Evolutionary conservation across 1,139 yeast genomes (phyloP), one percentile per base, ranked within the genome.

Genomic region (Candida glucosophila): DNA sequence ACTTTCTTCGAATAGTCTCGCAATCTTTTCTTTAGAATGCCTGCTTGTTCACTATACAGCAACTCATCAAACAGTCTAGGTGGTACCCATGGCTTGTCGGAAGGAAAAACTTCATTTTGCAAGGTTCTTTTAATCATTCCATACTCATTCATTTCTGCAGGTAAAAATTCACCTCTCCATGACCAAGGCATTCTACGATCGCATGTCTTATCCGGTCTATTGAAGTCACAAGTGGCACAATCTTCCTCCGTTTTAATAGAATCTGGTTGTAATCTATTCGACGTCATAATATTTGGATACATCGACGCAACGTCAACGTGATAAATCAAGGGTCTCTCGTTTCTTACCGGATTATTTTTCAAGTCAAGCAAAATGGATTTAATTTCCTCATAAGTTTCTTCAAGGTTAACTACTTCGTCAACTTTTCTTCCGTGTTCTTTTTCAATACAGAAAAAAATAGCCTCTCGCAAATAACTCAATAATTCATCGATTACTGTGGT

Each of bases 271-370:
- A 92, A 63, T 46, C 99, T 74, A 54, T 92, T 92, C 0, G 98
- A 82, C 4, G 95, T 85, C 97, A 92, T 92, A 44, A 92, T 92
- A 48, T 92, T 90, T 4, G 99, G 99, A 46, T 92, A 92, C 99
- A 92, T 92, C 1, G 98, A 90, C 0, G 99, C 97, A 29, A 92
- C 99, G 60, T 92, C 99, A 21, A 92, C 95, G 49, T 92, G 99
- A 44, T 92, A 92, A 37, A 92, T 92, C 20, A 83, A 62, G 0
- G 99, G 99, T 6, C 61, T 61, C 43, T 90, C 98, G 7, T 55
- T 51, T 39, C 97, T 61, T 19, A 59, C 59, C 1, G 93, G 90
- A 18, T 67, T 65, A 3, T 63, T 51, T 34, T 73, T 75, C 29
- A 92, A 53, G 5, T 67, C 79, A 12, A 66, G 33, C 13, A 92